Conservation (phyloP, 768 basidiomycete species). For the Lactarius trivialis region DNA sequence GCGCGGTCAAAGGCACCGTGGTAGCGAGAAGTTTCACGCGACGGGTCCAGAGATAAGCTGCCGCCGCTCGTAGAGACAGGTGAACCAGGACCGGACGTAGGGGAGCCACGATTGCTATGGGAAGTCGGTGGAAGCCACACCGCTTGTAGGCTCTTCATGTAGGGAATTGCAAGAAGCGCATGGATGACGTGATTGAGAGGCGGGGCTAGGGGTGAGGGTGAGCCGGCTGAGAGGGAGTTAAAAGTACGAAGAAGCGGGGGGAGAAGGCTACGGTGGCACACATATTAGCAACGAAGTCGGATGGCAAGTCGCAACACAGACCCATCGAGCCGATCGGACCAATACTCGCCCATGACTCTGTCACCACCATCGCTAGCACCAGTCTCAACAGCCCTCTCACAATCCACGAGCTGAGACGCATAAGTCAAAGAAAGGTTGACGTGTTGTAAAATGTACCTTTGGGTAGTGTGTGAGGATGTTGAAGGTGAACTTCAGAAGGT, state of each 20-base stretch:
- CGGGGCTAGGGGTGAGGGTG: slow-evolving; percentile 55
- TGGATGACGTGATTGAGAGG: slow-evolving; percentile 81
- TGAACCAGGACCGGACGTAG: slow-evolving; percentile 31
- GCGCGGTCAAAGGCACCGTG: slow-evolving; percentile 46
- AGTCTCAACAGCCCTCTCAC: slow-evolving; percentile 14
- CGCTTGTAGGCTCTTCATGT: slow-evolving; percentile 46
- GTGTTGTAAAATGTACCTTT: slow-evolving; percentile 40
- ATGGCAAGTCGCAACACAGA: slow-evolving; percentile 27
- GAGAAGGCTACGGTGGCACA: slow-evolving; percentile 37
- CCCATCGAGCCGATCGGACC: slow-evolving; percentile 70
- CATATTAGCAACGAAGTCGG: neutral
- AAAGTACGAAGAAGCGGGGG: slow-evolving; percentile 66
- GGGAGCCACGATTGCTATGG: slow-evolving; percentile 27
- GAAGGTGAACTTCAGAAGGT: slow-evolving; percentile 79
- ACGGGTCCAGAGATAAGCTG: slow-evolving; percentile 11
- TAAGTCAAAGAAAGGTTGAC: neutral
- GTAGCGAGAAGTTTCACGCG: slow-evolving; percentile 24
- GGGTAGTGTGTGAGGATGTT: slow-evolving; percentile 80
- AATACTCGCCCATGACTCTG: slow-evolving; percentile 65
- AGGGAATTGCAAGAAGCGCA: slow-evolving; percentile 71
- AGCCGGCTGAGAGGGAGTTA: slow-evolving; percentile 54
- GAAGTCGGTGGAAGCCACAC: slow-evolving; percentile 53
- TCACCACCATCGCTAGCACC: slow-evolving; percentile 11
- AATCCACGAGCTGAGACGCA: slow-evolving; percentile 14
- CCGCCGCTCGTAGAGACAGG: slow-evolving; percentile 23